Evolutionary conservation across 108 stramenopile genomes (phyloP).

Genomic region (Nitzschia palea): DNA sequence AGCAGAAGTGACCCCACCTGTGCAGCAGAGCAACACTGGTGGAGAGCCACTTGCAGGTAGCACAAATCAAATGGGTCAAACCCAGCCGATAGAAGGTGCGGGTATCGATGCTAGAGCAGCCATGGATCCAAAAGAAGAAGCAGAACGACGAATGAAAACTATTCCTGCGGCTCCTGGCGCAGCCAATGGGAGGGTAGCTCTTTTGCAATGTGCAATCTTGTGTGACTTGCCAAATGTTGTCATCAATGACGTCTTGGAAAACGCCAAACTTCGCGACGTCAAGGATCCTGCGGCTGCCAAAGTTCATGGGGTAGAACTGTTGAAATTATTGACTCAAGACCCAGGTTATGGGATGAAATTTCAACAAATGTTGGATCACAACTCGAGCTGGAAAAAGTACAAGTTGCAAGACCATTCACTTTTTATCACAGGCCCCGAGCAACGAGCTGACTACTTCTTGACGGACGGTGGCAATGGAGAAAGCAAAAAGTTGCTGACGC

Average conservation of each 20-base stretch:
- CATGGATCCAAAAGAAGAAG: constrained; percentile 46
- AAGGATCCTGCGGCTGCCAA: constrained; percentile 58
- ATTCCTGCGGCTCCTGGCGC: constrained; percentile 47
- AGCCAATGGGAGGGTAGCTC: constrained; percentile 49
- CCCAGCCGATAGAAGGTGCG: constrained; percentile 25
- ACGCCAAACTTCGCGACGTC: constrained; percentile 31
- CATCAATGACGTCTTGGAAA: constrained; percentile 53
- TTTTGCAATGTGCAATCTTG: constrained; percentile 46
- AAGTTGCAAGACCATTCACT: constrained; percentile 68
- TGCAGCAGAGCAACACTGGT: too few species aligned
- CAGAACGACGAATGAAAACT: constrained; percentile 38
- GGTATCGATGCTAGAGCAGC: constrained; percentile 58
- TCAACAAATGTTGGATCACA: constrained; percentile 35
- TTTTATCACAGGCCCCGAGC: constrained; percentile 65
- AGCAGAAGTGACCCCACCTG: too few species aligned
- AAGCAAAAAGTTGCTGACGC: constrained; percentile 47
- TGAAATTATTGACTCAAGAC: constrained; percentile 64
- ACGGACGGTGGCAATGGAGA: constrained; percentile 54
- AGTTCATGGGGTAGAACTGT: constrained; percentile 59
- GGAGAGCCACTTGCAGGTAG: too few species aligned
- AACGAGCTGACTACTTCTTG: constrained; percentile 72
- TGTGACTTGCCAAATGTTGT: constrained; percentile 50
- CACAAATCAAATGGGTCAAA: too few species aligned
- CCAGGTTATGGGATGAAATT: constrained; percentile 70
- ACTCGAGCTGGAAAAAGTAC: constrained; percentile 67